Percentiles rank a stretch among this genome's conserved stretches.
Conservation (phyloP, 2,329 filamentous ascomycete genomes). For the Hymenoscyphus albidus region DNA sequence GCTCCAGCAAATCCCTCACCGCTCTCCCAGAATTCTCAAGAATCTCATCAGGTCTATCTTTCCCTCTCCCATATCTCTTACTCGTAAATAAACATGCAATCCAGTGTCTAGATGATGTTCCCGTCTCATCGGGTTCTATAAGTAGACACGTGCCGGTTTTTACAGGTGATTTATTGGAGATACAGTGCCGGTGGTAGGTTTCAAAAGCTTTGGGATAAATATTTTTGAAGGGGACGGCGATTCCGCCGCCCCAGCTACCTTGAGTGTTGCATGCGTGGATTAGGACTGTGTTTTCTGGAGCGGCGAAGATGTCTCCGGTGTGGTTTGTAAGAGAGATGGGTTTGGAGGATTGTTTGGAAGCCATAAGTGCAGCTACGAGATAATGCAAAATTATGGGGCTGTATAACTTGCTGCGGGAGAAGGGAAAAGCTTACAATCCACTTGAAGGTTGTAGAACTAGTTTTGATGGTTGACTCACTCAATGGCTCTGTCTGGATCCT, state of each 20-base stretch:
- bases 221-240: background rate
- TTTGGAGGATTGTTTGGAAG: background rate
- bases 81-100: background rate
- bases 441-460: no score
- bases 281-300: background rate
- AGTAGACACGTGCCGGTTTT: no score
- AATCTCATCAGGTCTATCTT: background rate
- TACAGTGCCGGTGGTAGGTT: background rate
- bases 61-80: background rate
- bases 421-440: no score
- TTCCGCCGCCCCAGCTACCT: background rate
- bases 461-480: no score
- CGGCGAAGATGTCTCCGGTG: background rate
- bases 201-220: background rate
- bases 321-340: background rate
- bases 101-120: no score
- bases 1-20: background rate
- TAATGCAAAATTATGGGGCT: no score
- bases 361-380: background rate
- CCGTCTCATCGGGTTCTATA: no score
- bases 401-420: no score
- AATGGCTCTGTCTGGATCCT: no score
- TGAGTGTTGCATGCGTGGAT: background rate
- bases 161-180: background rate
- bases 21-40: background rate